phyloP scores from a whole-genome alignment of 1,284 basidiomycete species.

The Ceratobasidium sp. region DNA sequence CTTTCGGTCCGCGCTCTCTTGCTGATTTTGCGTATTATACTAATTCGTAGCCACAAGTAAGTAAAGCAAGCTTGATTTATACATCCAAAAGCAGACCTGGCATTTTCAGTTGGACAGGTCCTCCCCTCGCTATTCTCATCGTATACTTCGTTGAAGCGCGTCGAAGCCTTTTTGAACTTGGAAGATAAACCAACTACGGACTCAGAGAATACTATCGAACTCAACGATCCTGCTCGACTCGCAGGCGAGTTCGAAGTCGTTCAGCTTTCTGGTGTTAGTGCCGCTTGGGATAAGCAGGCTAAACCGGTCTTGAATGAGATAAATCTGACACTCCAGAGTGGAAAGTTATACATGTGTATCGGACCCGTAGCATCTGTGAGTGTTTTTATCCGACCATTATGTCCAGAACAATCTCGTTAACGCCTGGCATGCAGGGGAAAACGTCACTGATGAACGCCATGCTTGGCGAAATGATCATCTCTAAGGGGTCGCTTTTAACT shows the following conservation, averaged over 20 bases:
- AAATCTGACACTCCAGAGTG: neutral
- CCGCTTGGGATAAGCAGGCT: neutral
- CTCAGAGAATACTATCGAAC: neutral
- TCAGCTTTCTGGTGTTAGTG: neutral
- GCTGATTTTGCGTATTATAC: neutral
- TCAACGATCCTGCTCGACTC: neutral
- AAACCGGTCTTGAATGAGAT: neutral
- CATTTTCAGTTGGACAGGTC: neutral
- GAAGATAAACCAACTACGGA: neutral
- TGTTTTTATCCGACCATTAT: neutral
- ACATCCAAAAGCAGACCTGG: too few species aligned
- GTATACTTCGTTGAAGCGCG: neutral
- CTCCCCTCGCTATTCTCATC: neutral
- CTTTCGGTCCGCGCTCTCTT: neutral
- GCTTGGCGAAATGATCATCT: neutral
- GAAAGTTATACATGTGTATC: neutral
- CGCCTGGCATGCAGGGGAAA: neutral
- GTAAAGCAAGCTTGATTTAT: too few species aligned
- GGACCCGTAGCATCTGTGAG: constrained; percentile 3
- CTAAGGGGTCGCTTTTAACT: neutral
- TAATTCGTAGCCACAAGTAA: neutral
- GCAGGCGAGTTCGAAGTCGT: neutral
- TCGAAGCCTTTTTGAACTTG: neutral
- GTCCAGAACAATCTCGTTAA: neutral
- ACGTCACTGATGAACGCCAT: neutral